Conservation (phyloP, 2,329 filamentous ascomycete genomes). For the Fusarium sp. region DNA sequence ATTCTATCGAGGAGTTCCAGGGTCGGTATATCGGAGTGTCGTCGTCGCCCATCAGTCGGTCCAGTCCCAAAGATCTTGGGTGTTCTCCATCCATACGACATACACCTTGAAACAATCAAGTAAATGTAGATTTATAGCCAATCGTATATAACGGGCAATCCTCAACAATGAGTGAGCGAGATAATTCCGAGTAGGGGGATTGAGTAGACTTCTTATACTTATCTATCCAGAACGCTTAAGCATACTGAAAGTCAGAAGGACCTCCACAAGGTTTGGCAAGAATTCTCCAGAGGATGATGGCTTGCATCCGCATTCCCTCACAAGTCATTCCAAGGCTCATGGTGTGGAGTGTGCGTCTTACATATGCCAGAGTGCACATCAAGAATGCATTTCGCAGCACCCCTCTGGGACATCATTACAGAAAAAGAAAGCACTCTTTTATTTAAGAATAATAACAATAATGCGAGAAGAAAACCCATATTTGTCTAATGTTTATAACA, state of each 20-base stretch:
- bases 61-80: not conserved
- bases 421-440: not conserved
- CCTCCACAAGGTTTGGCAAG: constrained; percentile 38
- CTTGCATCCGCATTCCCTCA: constrained; percentile 43
- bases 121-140: not conserved
- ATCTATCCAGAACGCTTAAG: not conserved
- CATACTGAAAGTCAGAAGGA: constrained; percentile 25
- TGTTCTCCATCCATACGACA: not conserved
- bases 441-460: not conserved
- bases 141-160: not conserved
- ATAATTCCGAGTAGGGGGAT: not conserved
- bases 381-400: constrained; percentile 33
- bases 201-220: constrained; percentile 34
- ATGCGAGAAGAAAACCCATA: too few relatives aligned
- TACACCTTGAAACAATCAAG: not conserved
- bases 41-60: not conserved
- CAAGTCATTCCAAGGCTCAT: constrained; percentile 34
- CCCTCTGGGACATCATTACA: constrained; percentile 9
- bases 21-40: not conserved
- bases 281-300: constrained; percentile 40
- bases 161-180: too few relatives aligned
- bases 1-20: constrained; percentile 13
- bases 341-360: constrained; percentile 40
- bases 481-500: not conserved
- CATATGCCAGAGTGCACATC: constrained; percentile 27